phyloP scores from a whole-genome alignment of 148 eudicot species.

The Fagopyrum tataricum region DNA sequence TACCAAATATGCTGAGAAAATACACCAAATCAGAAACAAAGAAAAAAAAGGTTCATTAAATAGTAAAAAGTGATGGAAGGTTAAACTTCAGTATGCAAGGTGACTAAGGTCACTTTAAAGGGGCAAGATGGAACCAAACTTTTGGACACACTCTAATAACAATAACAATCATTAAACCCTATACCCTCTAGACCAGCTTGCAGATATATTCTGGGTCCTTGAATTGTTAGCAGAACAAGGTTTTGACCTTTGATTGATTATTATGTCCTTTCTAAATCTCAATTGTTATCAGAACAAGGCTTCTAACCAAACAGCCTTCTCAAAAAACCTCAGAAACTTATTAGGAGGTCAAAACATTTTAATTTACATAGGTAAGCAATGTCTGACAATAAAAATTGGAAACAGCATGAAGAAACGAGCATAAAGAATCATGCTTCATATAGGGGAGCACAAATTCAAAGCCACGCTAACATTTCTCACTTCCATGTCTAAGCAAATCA shows the following conservation, averaged over 20 bases:
- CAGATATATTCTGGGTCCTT: not conserved
- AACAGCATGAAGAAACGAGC: not conserved
- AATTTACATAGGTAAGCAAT: not conserved
- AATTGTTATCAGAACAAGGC: not conserved
- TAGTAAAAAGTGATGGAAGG: too few species aligned
- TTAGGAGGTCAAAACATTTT: not conserved
- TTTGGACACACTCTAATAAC: not conserved
- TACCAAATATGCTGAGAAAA: slow-evolving; percentile 1
- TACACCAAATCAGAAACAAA: not conserved
- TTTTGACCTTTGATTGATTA: not conserved
- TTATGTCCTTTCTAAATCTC: too few species aligned
- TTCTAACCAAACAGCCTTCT: not conserved
- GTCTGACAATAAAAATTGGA: not conserved
- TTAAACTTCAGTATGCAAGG: too few species aligned
- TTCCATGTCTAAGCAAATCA: not conserved
- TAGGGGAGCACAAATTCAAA: not conserved
- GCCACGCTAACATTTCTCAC: not conserved
- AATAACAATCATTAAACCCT: not conserved
- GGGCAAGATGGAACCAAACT: not conserved
- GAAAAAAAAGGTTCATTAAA: too few species aligned
- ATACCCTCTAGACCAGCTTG: not conserved
- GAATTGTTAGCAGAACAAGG: not conserved
- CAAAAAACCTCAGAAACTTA: not conserved
- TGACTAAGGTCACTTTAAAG: not conserved
- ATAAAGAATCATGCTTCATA: not conserved